A percentile compares a stretch with the other conserved stretches of the same genome.
Evolutionary conservation across 2,329 filamentous ascomycete genomes (phyloP).

Genomic region (Ophiocordyceps unilateralis): DNA sequence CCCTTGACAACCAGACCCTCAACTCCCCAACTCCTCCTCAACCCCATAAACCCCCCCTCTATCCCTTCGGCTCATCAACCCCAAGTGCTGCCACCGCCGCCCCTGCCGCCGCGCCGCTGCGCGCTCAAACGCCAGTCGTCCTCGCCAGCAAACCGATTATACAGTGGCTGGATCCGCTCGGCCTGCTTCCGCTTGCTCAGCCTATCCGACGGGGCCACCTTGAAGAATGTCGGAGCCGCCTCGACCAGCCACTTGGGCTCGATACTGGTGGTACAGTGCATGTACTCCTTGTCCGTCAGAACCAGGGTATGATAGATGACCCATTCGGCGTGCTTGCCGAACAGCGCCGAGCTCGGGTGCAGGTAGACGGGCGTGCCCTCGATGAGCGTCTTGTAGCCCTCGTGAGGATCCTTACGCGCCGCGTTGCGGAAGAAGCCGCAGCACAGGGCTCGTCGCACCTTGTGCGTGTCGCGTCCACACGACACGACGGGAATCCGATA

Average conservation of each 20-base stretch:
- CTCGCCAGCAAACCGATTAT: conserved; percentile 81
- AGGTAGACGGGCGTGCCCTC: conserved; percentile 91
- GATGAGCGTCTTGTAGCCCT: conserved; percentile 94
- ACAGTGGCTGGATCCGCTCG: conserved; percentile 86
- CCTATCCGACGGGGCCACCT: conserved; percentile 74
- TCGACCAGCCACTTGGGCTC: conserved; percentile 92
- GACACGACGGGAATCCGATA: conserved; percentile 70
- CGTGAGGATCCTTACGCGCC: conserved; percentile 85
- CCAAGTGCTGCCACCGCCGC: conserved; percentile 84
- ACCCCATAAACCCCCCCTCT: too few species aligned
- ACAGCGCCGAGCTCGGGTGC: conserved; percentile 80
- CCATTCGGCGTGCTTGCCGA: conserved; percentile 91
- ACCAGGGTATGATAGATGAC: conserved; percentile 88
- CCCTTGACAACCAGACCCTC: too few species aligned
- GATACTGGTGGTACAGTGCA: conserved; percentile 85
- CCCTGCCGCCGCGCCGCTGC: conserved; percentile 68
- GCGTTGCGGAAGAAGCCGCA: conserved; percentile 91
- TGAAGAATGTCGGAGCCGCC: conserved; percentile 97
- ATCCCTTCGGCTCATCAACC: too few species aligned
- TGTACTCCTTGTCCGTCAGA: conserved; percentile 92
- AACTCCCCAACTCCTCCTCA: too few species aligned
- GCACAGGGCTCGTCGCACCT: conserved; percentile 78
- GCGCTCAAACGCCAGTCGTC: conserved; percentile 91
- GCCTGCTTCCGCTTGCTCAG: conserved; percentile 85
- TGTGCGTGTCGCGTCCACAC: conserved; percentile 74